Percentiles rank a stretch among this genome's conserved stretches.
Conservation (phyloP, 306 rosid species). For the Corylus americana region DNA sequence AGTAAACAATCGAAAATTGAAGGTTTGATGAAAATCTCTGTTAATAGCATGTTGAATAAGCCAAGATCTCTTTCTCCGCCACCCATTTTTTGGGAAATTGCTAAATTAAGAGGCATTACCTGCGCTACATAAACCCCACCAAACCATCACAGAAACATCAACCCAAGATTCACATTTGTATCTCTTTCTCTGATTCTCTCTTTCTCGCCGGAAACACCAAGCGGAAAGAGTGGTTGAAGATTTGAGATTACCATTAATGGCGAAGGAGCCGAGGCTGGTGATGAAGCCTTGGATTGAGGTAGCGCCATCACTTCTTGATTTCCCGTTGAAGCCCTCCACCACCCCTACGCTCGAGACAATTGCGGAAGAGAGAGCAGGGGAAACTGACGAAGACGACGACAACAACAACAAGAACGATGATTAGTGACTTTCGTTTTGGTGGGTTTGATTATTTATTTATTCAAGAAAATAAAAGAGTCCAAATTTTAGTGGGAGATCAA, state of each 20-base stretch:
- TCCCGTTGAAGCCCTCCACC: constrained; percentile 34
- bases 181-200: background rate
- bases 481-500: too few species aligned
- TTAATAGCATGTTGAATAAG: too few species aligned
- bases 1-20: too few species aligned
- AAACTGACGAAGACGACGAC: constrained; percentile 11
- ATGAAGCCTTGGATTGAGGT: constrained; percentile 58
- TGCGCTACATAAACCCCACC: background rate
- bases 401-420: background rate
- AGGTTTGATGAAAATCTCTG: too few species aligned
- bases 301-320: constrained; percentile 49
- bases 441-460: background rate
- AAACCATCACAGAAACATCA: background rate
- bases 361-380: constrained; percentile 44
- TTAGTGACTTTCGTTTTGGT: background rate
- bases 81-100: constrained; percentile 8
- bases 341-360: constrained; percentile 53
- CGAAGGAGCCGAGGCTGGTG: constrained; percentile 21
- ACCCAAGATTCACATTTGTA: too few species aligned
- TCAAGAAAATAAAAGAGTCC: background rate
- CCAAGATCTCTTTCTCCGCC: background rate
- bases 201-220: background rate
- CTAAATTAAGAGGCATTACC: background rate
- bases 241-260: constrained; percentile 33
- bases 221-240: background rate